These are phyloP conservation scores for Teratosphaeria zuluensis DNA, from an alignment of 2,329 filamentous ascomycete genomes.

Conservation along the genomic window DNA sequence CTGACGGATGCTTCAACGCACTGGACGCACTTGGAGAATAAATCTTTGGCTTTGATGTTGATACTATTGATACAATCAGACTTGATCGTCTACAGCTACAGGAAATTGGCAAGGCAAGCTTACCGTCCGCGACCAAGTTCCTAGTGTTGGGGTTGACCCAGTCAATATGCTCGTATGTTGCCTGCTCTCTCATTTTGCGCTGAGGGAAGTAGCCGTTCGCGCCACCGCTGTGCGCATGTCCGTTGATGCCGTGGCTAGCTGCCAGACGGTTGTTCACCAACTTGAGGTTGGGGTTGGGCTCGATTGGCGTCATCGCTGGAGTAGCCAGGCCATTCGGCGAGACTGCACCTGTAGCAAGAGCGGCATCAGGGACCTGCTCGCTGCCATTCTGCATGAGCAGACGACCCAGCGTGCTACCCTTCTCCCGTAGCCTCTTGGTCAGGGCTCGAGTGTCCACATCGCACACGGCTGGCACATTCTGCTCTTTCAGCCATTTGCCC, in stretches of 20 bases:
- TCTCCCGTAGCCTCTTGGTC: slow-evolving; percentile 86
- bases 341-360: slow-evolving; percentile 12
- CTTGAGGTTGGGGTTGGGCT: slow-evolving; percentile 12
- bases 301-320: slow-evolving; percentile 32
- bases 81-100: slow-evolving; percentile 16
- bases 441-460: slow-evolving; percentile 88
- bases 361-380: slow-evolving; percentile 27
- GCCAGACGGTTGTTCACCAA: slow-evolving; percentile 18
- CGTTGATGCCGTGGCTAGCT: slow-evolving; percentile 26
- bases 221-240: slow-evolving; percentile 3
- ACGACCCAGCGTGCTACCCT: slow-evolving; percentile 93
- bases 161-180: slow-evolving; percentile 63
- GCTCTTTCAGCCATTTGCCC: slow-evolving; percentile 91
- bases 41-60: slow-evolving; percentile 73
- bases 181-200: slow-evolving; percentile 21
- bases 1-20: slow-evolving; percentile 77
- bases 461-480: slow-evolving; percentile 86
- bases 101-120: slow-evolving; percentile 30
- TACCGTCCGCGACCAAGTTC: slow-evolving; percentile 91
- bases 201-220: slow-evolving; percentile 21
- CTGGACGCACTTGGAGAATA: slow-evolving; percentile 65
- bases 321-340: slow-evolving; percentile 22
- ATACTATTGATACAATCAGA: slow-evolving; percentile 53
- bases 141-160: slow-evolving; percentile 89
- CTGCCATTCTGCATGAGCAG: slow-evolving; percentile 62